These are phyloP conservation scores for Westerdykella sp. DNA, from an alignment of 2,329 filamentous ascomycete genomes.

Conservation along the genomic window DNA sequence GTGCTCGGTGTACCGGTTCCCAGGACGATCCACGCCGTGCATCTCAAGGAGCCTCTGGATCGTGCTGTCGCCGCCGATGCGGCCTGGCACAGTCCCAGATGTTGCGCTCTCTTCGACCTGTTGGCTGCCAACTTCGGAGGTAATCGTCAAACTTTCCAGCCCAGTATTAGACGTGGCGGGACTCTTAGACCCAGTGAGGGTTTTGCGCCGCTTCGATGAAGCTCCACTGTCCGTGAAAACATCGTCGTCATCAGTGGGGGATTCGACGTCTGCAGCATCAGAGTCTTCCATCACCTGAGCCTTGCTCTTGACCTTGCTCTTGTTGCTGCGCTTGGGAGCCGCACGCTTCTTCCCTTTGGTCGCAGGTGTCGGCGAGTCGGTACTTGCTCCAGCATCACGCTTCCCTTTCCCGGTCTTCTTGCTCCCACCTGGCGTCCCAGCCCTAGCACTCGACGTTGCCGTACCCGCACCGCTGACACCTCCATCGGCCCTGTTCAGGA, in stretches of 20 bases:
- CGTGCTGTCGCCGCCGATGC: not conserved
- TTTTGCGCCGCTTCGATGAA: not conserved
- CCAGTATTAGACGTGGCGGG: not conserved
- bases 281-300: not conserved
- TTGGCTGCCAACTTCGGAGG: not conserved
- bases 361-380: too few relatives aligned
- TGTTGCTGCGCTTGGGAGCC: not conserved
- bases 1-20: constrained; percentile 9
- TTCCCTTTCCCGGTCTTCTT: too few relatives aligned
- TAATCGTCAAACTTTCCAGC: not conserved
- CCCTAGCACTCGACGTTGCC: not conserved
- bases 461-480: not conserved
- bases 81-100: not conserved
- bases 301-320: not conserved
- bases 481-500: not conserved
- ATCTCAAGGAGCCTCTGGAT: constrained; percentile 1
- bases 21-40: not conserved
- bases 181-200: not conserved
- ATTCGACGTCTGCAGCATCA: not conserved
- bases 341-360: not conserved
- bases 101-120: constrained; percentile 1
- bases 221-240: not conserved
- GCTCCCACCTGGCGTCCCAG: too few relatives aligned
- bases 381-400: too few relatives aligned
- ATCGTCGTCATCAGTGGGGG: not conserved